Percentiles rank a stretch among this genome's conserved stretches.
phyloP scores from a whole-genome alignment of 441 rosid genomes.

The Pelargonium citronellum region DNA sequence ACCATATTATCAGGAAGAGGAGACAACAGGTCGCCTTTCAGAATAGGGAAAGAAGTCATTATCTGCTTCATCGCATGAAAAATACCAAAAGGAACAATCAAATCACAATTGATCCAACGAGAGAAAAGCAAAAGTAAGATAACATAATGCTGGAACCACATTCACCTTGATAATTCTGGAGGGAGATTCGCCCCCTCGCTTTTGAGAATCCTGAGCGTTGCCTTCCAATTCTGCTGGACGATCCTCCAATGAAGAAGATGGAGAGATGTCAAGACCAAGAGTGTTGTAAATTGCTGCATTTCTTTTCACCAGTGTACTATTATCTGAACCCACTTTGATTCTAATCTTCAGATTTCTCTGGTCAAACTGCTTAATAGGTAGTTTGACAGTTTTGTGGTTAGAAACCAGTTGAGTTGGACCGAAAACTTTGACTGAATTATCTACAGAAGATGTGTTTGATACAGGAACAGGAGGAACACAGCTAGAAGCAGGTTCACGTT shows the following conservation, averaged over 20 bases:
- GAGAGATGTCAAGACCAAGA: constrained; percentile 38
- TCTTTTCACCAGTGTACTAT: constrained; percentile 15
- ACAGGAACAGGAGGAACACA: constrained; percentile 8
- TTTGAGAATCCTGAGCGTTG: constrained; percentile 20
- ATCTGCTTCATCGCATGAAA: constrained; percentile 49
- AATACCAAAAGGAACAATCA: constrained; percentile 14
- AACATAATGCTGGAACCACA: not conserved
- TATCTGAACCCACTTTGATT: constrained; percentile 33
- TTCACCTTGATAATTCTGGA: constrained; percentile 54
- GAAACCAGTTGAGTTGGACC: not conserved
- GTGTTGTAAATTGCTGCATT: constrained; percentile 34
- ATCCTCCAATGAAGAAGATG: constrained; percentile 37
- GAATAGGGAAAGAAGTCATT: constrained; percentile 57
- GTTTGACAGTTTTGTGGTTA: constrained; percentile 20
- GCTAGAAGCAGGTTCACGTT: constrained; percentile 4
- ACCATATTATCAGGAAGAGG: constrained; percentile 54
- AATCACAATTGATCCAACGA: not conserved
- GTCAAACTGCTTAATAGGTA: constrained; percentile 21
- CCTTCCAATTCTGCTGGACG: constrained; percentile 36
- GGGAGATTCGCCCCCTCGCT: constrained; percentile 31
- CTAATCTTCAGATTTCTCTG: constrained; percentile 35
- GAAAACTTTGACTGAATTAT: constrained; percentile 28
- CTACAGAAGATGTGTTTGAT: constrained; percentile 15
- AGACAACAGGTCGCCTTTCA: constrained; percentile 39
- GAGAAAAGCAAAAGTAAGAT: not conserved